Conservation (phyloP, 176 grass and related monocot species). For the Carex myosuroides region DNA sequence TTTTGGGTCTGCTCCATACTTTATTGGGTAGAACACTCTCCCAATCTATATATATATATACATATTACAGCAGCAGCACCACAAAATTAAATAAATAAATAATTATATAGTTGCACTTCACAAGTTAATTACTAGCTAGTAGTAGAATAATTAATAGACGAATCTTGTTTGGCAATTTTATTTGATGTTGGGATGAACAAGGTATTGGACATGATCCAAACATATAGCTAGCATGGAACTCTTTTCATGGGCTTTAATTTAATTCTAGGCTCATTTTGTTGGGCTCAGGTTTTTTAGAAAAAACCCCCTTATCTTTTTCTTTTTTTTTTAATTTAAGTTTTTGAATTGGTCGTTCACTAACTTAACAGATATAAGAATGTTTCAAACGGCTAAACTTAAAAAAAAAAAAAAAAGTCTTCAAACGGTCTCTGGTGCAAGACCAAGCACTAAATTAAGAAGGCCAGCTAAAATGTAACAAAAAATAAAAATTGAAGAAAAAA, state of each 20-base stretch:
- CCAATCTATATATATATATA: neutral
- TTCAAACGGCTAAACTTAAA: neutral
- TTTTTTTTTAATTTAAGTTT: neutral
- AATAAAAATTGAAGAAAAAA: neutral
- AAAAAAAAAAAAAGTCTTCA: too few relatives aligned
- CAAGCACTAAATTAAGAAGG: constrained; percentile 3
- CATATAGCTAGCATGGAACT: too few relatives aligned
- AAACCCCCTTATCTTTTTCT: neutral
- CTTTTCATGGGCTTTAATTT: neutral
- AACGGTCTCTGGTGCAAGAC: neutral
- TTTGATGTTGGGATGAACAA: neutral
- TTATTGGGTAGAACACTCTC: constrained; percentile 12
- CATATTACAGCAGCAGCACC: too few relatives aligned
- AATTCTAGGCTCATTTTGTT: neutral
- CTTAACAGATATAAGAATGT: neutral
- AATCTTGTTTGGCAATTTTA: neutral
- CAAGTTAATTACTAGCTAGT: neutral
- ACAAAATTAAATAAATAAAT: neutral
- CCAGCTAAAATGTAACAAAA: neutral
- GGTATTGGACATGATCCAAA: neutral
- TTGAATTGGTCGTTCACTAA: neutral
- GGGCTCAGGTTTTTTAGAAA: neutral
- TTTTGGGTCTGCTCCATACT: constrained; percentile 31
- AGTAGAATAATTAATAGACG: neutral
- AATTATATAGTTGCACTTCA: neutral